Conservation (phyloP, 441 rosid species). For the California macrophylla region DNA sequence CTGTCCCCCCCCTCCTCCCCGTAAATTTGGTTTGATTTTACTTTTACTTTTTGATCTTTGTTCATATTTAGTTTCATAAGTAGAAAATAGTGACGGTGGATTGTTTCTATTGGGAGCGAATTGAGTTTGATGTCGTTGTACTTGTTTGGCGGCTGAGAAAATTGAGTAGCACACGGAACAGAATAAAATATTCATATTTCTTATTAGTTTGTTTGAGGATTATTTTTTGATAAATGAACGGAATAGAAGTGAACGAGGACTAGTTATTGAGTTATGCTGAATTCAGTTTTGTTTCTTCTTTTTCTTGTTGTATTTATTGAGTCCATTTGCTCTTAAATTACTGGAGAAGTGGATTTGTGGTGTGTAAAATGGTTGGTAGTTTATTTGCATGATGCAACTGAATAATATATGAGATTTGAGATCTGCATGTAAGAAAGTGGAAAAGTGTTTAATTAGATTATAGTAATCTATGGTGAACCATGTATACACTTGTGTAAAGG, state of each 20-base stretch:
- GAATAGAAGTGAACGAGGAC: background rate
- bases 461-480: no score
- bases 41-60: background rate
- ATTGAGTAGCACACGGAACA: background rate
- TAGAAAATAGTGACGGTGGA: background rate
- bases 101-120: background rate
- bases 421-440: background rate
- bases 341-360: background rate
- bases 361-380: background rate
- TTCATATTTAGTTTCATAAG: background rate
- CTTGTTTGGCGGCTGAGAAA: conserved; percentile 5
- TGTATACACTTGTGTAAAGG: no score
- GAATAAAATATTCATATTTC: background rate
- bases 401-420: background rate
- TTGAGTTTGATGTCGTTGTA: background rate
- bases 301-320: background rate
- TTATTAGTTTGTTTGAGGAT: background rate
- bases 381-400: background rate
- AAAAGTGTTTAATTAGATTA: background rate
- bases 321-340: background rate
- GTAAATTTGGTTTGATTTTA: background rate
- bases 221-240: background rate
- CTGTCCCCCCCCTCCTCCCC: background rate
- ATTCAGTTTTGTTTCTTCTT: background rate
- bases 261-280: background rate